Base-by-base conservation (phyloP, 495 filamentous ascomycete species). In the Glonium stellatum region DNA sequence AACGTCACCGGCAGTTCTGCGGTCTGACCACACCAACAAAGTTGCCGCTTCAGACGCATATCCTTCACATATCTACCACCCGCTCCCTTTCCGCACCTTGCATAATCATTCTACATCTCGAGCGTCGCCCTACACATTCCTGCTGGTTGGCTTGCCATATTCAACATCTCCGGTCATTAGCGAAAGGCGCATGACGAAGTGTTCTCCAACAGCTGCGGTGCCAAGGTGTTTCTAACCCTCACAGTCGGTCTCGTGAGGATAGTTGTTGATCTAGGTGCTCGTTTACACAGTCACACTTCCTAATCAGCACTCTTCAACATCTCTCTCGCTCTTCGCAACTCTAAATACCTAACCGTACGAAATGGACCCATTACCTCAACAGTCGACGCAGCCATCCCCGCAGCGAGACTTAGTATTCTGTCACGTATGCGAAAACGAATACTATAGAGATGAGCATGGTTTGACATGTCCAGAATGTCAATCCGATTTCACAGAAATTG, bases 401-500 rank as follows among this genome's bases (percentile, higher is more conserved):
- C 44, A 47, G 25, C 64, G 65, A 50, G 65, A 67, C 34, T 64
- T 90, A 21, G 84, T 96, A 49, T 88, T 79, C 67, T 98, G 93
- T 71, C 89, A 97, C 71, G 65, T 73, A 36, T 97, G 93, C 76
- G 65, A 79, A 39, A 77, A 86, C 48, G 87, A 96, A 65, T 97
- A 89, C 90, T 85, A 82, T 60, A 76, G 80, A 55, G 82, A 88
- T 65, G 79, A 87, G 57, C 75, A 79, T 62, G 81, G 79, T 36
- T 72, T 95, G 53, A 71, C 70, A 12, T 98, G 93, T 62, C 91
- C 92, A n/a, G 67, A 73, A 8, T 98, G 93, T 68, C 59, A 77
- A 12, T 81, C 82, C n/a, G 88, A 95, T 5, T 84, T 88, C 69
- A 87, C 82, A 6, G 90, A 98, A 74, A 92, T 96, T 59, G 92